These are phyloP conservation scores for Russula olivacea DNA, from an alignment of 768 basidiomycete species.

Conservation along the genomic window DNA sequence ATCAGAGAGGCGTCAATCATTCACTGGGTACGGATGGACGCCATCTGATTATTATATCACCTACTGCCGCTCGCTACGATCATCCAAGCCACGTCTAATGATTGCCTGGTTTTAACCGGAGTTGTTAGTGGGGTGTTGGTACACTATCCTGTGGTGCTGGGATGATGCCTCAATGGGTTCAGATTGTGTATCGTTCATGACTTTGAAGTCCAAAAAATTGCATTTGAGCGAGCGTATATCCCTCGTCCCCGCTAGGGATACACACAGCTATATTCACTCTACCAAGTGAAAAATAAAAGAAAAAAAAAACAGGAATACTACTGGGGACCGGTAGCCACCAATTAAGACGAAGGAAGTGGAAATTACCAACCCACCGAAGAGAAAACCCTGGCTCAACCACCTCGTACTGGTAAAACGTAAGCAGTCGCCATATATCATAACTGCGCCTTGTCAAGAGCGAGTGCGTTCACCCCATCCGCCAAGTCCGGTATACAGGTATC, in stretches of 20 bases:
- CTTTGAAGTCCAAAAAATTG: background rate
- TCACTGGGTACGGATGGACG: background rate
- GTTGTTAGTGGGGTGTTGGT: background rate
- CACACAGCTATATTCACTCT: constrained; percentile 22
- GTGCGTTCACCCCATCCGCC: constrained; percentile 51
- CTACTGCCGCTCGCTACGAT: background rate
- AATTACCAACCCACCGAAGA: constrained; percentile 37
- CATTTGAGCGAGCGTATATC: background rate
- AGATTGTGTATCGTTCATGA: too few species aligned
- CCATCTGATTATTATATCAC: background rate
- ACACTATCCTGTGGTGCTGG: too few species aligned
- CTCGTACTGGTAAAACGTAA: constrained; percentile 40
- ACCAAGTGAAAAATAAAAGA: constrained; percentile 8
- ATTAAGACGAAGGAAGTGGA: background rate
- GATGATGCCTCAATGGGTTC: too few species aligned
- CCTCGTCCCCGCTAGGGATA: constrained; percentile 11
- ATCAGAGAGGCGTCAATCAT: background rate
- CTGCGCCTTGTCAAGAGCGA: constrained; percentile 54
- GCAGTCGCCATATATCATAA: constrained; percentile 36
- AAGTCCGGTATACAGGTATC: constrained; percentile 75
- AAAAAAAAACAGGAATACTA: constrained; percentile 14
- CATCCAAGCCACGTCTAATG: background rate
- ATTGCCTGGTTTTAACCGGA: background rate
- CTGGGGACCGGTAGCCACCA: constrained; percentile 4
- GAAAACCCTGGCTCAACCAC: constrained; percentile 52